A percentile compares a stretch with the other conserved stretches of the same genome.
phyloP scores from a whole-genome alignment of 2,329 filamentous ascomycete genomes.

The Colletotrichum camelliae region DNA sequence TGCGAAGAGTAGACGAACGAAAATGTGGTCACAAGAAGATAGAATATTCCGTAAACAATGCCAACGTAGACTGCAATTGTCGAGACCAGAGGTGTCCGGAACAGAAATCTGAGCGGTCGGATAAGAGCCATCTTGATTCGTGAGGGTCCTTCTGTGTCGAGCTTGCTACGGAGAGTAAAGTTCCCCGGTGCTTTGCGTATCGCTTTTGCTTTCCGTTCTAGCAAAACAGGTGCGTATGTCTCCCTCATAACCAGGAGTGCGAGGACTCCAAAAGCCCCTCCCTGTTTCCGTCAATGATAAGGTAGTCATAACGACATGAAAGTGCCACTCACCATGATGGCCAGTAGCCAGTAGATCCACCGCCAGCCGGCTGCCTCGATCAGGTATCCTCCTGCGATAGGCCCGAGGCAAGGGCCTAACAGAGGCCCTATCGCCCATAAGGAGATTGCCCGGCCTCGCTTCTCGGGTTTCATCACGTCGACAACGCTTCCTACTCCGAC shows the following conservation, averaged over 20 bases:
- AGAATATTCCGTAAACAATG: conserved; percentile 61
- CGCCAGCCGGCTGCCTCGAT: conserved; percentile 46
- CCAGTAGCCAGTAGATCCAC: conserved; percentile 56
- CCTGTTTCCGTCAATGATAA: conserved; percentile 15
- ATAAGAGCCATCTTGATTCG: conserved; percentile 48
- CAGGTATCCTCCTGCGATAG: conserved; percentile 45
- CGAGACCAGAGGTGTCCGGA: conserved; percentile 57
- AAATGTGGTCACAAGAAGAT: conserved; percentile 61
- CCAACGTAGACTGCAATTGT: conserved; percentile 59
- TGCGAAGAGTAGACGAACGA: conserved; percentile 53
- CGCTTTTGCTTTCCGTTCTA: conserved; percentile 43
- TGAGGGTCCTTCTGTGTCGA: conserved; percentile 36
- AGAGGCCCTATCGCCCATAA: conserved; percentile 55
- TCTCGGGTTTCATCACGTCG: conserved; percentile 51
- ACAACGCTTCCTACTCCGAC: conserved; percentile 56
- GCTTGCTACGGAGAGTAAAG: conserved; percentile 40
- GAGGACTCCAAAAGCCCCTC: conserved; percentile 38
- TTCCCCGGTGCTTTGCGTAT: conserved; percentile 49
- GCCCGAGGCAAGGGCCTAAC: conserved; percentile 53
- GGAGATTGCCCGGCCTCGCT: conserved; percentile 54
- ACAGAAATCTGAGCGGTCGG: conserved; percentile 55
- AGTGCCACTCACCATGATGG: conserved; percentile 43
- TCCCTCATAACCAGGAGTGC: conserved; percentile 45
- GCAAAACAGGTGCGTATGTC: conserved; percentile 45
- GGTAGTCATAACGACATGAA: too few species aligned